Evolutionary conservation across 164 flowering plant species (phyloP).

Genomic region (Kalanchoe fedtschenkoi): DNA sequence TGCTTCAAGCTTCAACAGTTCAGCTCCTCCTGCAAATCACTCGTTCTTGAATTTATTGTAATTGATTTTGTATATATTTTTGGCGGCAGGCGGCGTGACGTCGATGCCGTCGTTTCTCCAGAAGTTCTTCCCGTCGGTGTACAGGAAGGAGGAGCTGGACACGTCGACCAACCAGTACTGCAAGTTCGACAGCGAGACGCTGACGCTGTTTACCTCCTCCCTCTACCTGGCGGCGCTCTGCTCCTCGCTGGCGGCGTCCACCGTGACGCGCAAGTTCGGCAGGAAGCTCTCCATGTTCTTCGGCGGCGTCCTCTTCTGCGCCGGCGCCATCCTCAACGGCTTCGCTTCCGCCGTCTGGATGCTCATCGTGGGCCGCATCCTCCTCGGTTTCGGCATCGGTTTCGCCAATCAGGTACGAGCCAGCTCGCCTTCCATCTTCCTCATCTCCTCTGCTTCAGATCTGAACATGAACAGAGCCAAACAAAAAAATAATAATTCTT

Average conservation of each 20-base stretch:
- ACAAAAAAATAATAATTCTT: no score
- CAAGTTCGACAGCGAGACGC: conserved; percentile 38
- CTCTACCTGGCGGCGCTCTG: conserved; percentile 54
- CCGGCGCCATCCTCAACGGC: conserved; percentile 58
- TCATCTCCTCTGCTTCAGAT: not conserved
- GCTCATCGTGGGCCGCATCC: conserved; percentile 59
- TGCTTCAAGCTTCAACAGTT: not conserved
- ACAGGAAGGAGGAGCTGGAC: conserved; percentile 23
- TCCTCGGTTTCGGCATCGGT: conserved; percentile 65
- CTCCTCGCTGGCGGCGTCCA: conserved; percentile 43
- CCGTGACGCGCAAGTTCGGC: conserved; percentile 43
- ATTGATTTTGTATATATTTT: not conserved
- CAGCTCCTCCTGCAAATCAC: not conserved
- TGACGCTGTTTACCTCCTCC: conserved; percentile 62
- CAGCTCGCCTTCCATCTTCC: no score
- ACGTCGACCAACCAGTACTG: conserved; percentile 50
- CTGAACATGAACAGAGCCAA: no score
- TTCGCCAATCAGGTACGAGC: conserved; percentile 71
- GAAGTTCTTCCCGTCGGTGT: conserved; percentile 54
- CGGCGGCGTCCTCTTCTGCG: conserved; percentile 46
- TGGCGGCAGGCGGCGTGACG: conserved; percentile 52
- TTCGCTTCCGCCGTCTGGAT: conserved; percentile 39
- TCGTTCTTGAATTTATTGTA: not conserved
- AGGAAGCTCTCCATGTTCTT: conserved; percentile 47
- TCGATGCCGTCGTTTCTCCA: conserved; percentile 44